A percentile compares a stretch with the other conserved stretches of the same genome.
These are phyloP conservation scores for Fusarium sp. DNA, from an alignment of 2,329 filamentous ascomycete genomes.

Conservation along the genomic window DNA sequence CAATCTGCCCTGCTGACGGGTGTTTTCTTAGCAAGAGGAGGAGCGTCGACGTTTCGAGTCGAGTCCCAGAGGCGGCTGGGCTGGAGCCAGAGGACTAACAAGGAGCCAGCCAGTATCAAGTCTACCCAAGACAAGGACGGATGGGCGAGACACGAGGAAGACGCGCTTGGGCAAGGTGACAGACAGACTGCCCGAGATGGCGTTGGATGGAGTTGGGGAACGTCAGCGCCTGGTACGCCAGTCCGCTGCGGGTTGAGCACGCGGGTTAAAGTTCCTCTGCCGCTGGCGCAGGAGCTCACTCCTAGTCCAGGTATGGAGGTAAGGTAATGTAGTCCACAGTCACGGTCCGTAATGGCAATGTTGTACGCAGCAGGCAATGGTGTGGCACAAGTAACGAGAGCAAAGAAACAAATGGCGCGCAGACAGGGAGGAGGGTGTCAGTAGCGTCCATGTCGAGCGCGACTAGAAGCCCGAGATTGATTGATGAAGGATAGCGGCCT, in stretches of 20 bases:
- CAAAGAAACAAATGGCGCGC: slow-evolving; percentile 29
- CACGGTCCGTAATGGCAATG: slow-evolving; percentile 16
- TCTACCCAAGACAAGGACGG: slow-evolving; percentile 21
- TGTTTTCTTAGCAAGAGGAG: slow-evolving; percentile 6
- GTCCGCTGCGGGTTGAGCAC: neutral
- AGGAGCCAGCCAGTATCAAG: slow-evolving; percentile 15
- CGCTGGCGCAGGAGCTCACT: slow-evolving; percentile 1
- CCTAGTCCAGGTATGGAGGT: neutral
- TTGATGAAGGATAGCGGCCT: slow-evolving; percentile 45
- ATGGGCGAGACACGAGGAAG: slow-evolving; percentile 10
- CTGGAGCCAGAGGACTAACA: slow-evolving; percentile 13
- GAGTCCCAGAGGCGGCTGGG: slow-evolving; percentile 16
- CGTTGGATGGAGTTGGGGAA: slow-evolving; percentile 8
- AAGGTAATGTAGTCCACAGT: slow-evolving; percentile 1
- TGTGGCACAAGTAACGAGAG: slow-evolving; percentile 41
- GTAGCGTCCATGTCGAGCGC: slow-evolving; percentile 37
- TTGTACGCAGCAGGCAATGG: slow-evolving; percentile 35
- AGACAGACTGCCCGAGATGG: slow-evolving; percentile 14
- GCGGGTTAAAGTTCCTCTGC: slow-evolving; percentile 10
- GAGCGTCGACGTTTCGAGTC: slow-evolving; percentile 30
- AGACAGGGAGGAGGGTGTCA: slow-evolving; percentile 44
- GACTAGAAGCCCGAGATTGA: slow-evolving; percentile 41
- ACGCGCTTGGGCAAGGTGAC: slow-evolving; percentile 12
- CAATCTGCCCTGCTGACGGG: neutral
- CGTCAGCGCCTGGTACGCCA: slow-evolving; percentile 6